phyloP scores from a whole-genome alignment of 1,284 basidiomycete genomes.

The Leucoagaricus sp. region DNA sequence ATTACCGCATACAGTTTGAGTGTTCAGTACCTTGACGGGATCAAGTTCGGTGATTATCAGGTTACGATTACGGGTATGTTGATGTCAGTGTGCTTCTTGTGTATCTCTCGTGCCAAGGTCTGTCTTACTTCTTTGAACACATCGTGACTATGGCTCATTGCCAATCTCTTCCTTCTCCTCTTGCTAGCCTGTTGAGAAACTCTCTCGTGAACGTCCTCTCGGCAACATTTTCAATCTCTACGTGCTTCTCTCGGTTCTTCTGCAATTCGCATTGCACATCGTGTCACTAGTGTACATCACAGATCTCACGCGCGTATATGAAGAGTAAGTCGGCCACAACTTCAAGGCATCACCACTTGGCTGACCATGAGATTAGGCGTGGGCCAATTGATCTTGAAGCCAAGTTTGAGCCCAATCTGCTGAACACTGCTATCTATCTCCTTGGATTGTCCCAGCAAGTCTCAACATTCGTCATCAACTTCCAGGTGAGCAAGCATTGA shows the following conservation, averaged over 20 bases:
- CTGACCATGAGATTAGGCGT: constrained; percentile 32
- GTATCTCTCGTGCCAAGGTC: constrained; percentile 95
- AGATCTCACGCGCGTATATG: constrained; percentile 71
- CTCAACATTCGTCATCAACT: constrained; percentile 96
- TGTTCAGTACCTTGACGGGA: constrained; percentile 95
- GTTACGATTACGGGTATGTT: constrained; percentile 92
- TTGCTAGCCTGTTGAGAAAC: constrained; percentile 82
- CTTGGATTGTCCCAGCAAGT: constrained; percentile 94
- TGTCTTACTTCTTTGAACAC: background rate
- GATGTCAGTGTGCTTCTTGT: constrained; percentile 97
- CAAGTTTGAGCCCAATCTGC: constrained; percentile 89
- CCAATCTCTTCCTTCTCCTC: too few species aligned
- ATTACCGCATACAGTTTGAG: constrained; percentile 96
- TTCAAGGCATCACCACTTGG: background rate
- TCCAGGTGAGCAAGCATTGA: constrained; percentile 57
- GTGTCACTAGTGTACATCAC: constrained; percentile 90
- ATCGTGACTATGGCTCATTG: too few species aligned
- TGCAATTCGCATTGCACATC: constrained; percentile 94
- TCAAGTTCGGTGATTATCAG: constrained; percentile 98
- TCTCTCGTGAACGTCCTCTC: constrained; percentile 88
- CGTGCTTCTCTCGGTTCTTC: constrained; percentile 84
- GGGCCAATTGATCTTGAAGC: constrained; percentile 89
- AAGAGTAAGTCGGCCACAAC: constrained; percentile 65
- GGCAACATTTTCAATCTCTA: constrained; percentile 97
- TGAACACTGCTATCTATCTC: constrained; percentile 95